phyloP scores from a whole-genome alignment of 371 early-diverging fungal species.

The Dichotomocladium elegans region DNA sequence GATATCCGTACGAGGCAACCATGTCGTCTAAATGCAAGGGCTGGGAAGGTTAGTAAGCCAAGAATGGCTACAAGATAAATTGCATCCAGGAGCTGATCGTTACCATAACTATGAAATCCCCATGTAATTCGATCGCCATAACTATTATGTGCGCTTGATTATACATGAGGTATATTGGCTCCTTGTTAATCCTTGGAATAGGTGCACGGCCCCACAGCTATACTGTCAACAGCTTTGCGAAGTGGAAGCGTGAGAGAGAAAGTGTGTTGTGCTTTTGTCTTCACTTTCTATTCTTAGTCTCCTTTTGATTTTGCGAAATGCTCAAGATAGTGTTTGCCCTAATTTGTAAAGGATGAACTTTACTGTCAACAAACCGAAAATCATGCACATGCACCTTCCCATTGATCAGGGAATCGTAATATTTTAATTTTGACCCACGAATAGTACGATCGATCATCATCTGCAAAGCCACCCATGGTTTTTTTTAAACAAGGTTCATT shows the following conservation, averaged over 20 bases:
- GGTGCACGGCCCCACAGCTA: neutral
- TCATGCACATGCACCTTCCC: neutral
- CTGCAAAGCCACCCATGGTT: no score
- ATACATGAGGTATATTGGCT: neutral
- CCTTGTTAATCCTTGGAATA: neutral
- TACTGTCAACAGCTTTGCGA: neutral
- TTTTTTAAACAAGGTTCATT: neutral
- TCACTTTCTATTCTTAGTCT: neutral
- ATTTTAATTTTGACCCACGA: no score
- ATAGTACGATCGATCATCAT: no score
- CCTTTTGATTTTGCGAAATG: neutral
- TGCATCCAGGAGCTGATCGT: neutral
- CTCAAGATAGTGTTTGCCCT: no score
- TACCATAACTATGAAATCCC: neutral
- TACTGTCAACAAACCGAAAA: no score
- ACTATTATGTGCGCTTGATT: neutral
- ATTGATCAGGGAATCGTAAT: neutral
- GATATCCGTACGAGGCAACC: neutral
- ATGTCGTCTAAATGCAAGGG: neutral
- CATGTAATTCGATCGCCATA: neutral
- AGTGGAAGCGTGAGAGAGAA: neutral
- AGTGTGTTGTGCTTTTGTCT: neutral
- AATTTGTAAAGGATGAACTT: no score
- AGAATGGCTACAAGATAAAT: neutral
- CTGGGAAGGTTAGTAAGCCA: neutral